Conservation (phyloP, 441 rosid species). For the Erodium moschatum region DNA sequence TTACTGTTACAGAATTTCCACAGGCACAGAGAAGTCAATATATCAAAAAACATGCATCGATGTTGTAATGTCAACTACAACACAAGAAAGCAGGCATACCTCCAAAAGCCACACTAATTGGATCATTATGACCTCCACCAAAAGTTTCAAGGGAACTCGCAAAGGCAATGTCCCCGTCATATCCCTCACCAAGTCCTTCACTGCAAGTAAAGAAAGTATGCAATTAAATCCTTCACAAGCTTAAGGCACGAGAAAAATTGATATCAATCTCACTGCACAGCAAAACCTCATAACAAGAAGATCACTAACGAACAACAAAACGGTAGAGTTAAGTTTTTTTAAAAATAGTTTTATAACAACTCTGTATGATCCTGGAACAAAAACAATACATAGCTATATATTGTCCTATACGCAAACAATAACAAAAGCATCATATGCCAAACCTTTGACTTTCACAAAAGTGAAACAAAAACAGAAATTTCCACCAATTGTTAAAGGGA, state of each 20-base stretch:
- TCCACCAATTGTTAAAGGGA: neutral
- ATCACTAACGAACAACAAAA: neutral
- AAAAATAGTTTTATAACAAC: neutral
- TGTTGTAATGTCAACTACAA: neutral
- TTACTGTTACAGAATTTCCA: neutral
- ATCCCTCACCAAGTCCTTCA: slow-evolving; percentile 29
- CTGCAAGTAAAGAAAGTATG: slow-evolving; percentile 19
- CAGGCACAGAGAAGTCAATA: neutral
- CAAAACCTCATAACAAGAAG: neutral
- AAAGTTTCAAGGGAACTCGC: slow-evolving; percentile 28
- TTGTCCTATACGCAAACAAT: neutral
- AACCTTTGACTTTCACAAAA: neutral
- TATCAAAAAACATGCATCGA: neutral
- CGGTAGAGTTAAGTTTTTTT: neutral
- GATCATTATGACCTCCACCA: slow-evolving; percentile 28
- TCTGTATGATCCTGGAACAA: neutral
- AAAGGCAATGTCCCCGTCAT: slow-evolving; percentile 26
- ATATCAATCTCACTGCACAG: neutral
- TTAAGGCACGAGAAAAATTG: neutral
- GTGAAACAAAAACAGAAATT: neutral
- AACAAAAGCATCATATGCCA: neutral
- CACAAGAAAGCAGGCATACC: slow-evolving; percentile 17
- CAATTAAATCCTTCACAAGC: slow-evolving; percentile 16
- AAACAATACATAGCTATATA: neutral
- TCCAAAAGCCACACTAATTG: slow-evolving; percentile 27